A percentile compares a stretch with the other conserved stretches of the same genome.
Conservation (phyloP, 2,329 filamentous ascomycete genomes). For the Plectosphaerella plurivora region DNA sequence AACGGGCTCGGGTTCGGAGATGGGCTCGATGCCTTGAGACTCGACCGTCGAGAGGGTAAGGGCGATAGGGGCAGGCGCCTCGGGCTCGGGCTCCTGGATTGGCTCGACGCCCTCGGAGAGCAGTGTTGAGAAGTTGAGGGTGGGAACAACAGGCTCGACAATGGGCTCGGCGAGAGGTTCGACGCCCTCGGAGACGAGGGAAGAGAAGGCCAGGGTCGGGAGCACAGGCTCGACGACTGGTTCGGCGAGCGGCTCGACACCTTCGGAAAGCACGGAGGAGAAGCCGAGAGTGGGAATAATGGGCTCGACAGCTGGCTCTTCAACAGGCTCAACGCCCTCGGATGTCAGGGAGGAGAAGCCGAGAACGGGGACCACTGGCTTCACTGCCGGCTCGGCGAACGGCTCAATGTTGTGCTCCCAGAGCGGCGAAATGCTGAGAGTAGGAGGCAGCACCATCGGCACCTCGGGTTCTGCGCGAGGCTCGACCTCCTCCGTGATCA, state of each 20-base stretch:
- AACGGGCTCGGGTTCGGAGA: constrained; percentile 14
- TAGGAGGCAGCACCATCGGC: constrained; percentile 5
- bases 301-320: constrained; percentile 22
- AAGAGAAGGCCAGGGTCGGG: constrained; percentile 28
- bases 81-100: constrained; percentile 15
- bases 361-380: constrained; percentile 18
- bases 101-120: constrained; percentile 24
- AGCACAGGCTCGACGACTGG: constrained; percentile 16
- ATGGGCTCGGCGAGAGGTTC: constrained; percentile 20
- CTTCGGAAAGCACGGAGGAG: constrained; percentile 25
- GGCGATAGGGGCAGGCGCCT: constrained; percentile 9
- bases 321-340: constrained; percentile 36
- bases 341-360: constrained; percentile 24
- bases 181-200: constrained; percentile 37
- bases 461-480: constrained; percentile 21
- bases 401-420: constrained; percentile 9
- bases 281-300: constrained; percentile 8
- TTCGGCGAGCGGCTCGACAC: constrained; percentile 19
- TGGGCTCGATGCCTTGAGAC: constrained; percentile 21
- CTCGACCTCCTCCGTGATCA: constrained; percentile 23
- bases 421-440: constrained; percentile 12
- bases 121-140: constrained; percentile 24
- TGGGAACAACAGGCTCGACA: constrained; percentile 17
- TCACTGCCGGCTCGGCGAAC: constrained; percentile 19
- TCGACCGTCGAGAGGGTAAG: constrained; percentile 18